Evolutionary conservation across 2,329 filamentous ascomycete genomes (phyloP).

Genomic region (Juglanconis oblonga): DNA sequence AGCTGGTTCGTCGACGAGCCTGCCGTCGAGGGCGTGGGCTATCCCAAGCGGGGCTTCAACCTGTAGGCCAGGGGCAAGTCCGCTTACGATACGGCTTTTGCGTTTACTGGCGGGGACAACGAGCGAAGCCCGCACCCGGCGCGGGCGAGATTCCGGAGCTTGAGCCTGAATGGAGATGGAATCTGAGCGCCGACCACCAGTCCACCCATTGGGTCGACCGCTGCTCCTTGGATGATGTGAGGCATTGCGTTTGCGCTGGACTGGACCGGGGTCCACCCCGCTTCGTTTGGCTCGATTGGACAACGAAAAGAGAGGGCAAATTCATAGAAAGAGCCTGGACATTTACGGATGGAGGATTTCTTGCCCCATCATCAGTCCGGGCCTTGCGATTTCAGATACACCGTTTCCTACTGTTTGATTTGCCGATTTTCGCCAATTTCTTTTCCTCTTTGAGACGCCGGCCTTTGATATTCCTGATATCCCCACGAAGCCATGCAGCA

Average conservation of each 20-base stretch:
- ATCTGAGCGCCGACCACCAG: neutral
- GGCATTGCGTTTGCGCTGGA: neutral
- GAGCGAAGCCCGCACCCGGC: slow-evolving; percentile 1
- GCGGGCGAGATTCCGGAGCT: slow-evolving; percentile 3
- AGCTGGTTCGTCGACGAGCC: slow-evolving; percentile 93
- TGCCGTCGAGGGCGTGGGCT: slow-evolving; percentile 81
- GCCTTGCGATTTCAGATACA: neutral
- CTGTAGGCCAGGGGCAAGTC: slow-evolving; percentile 50
- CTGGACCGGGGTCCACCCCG: neutral
- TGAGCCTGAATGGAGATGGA: slow-evolving; percentile 4
- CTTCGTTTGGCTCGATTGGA: neutral
- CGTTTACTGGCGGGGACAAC: neutral
- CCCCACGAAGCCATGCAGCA: neutral
- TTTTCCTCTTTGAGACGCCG: neutral
- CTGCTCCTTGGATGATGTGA: no score
- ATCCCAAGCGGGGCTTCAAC: slow-evolving; percentile 67
- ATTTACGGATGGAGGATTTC: neutral
- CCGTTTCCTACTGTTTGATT: neutral
- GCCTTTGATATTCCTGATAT: neutral
- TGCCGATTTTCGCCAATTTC: neutral
- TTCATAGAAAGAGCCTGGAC: neutral
- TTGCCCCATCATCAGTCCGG: neutral
- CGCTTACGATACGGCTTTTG: slow-evolving; percentile 3
- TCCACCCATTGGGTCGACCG: neutral
- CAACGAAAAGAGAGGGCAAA: neutral